A percentile compares a stretch with the other conserved stretches of the same genome.
Evolutionary conservation across 495 filamentous ascomycete genomes (phyloP).

Genomic region (Penicillium chermesinum): DNA sequence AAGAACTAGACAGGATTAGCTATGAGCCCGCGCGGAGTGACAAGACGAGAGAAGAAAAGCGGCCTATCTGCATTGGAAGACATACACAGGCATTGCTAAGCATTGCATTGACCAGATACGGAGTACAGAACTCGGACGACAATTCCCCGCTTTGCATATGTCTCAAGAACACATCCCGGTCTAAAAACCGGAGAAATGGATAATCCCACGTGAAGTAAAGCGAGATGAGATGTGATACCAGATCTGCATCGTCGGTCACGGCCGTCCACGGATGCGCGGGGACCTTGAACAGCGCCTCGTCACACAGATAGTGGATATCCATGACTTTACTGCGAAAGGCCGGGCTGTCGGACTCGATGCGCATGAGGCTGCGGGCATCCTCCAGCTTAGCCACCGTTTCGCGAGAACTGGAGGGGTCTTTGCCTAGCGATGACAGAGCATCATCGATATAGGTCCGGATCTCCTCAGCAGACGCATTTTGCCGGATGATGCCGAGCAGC

Average conservation of each 20-base stretch:
- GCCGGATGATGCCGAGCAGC: conserved; percentile 36
- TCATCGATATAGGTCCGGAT: conserved; percentile 34
- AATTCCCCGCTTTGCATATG: conserved; percentile 37
- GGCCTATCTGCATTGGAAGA: not conserved
- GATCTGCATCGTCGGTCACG: conserved; percentile 43
- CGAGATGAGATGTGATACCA: conserved; percentile 51
- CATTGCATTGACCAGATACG: conserved; percentile 51
- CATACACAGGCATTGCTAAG: conserved; percentile 47
- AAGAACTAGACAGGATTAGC: conserved; percentile 30
- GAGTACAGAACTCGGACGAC: conserved; percentile 42
- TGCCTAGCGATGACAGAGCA: conserved; percentile 20
- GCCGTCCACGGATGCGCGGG: conserved; percentile 49
- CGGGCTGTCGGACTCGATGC: conserved; percentile 30
- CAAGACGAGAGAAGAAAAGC: not conserved
- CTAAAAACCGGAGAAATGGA: conserved; percentile 45
- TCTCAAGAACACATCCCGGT: conserved; percentile 43
- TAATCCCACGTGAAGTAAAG: conserved; percentile 54
- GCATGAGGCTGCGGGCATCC: conserved; percentile 26
- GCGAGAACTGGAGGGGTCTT: not conserved
- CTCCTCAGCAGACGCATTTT: conserved; percentile 31
- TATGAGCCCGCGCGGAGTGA: not conserved
- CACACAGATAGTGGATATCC: conserved; percentile 44
- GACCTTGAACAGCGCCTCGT: conserved; percentile 36
- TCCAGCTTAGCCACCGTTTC: conserved; percentile 21
- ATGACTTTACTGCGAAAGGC: conserved; percentile 41